These are phyloP conservation scores for Hamigera avellanea DNA, from an alignment of 495 filamentous ascomycete species.

Conservation along the genomic window DNA sequence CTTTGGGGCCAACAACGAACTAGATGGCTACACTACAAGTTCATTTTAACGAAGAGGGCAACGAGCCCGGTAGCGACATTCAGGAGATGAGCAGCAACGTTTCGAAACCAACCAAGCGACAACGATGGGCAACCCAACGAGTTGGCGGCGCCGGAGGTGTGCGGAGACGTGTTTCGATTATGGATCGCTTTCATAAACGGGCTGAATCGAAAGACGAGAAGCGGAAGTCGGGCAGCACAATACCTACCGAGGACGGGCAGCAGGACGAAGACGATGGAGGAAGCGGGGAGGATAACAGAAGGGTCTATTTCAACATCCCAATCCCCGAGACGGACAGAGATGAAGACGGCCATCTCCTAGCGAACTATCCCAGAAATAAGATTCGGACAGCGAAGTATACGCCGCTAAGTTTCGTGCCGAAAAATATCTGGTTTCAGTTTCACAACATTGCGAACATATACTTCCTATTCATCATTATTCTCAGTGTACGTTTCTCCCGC, in stretches of 20 bases:
- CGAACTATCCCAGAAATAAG: slow-evolving; percentile 79
- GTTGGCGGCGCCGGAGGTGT: slow-evolving; percentile 58
- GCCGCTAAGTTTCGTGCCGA: slow-evolving; percentile 89
- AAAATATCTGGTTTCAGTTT: slow-evolving; percentile 95
- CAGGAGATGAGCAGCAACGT: slow-evolving; percentile 35
- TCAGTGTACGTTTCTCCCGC: slow-evolving; percentile 57
- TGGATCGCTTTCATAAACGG: slow-evolving; percentile 61
- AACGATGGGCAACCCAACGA: slow-evolving; percentile 91
- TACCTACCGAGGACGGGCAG: slow-evolving; percentile 25
- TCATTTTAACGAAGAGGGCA: slow-evolving; percentile 15
- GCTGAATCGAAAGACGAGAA: slow-evolving; percentile 50
- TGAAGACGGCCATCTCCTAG: slow-evolving; percentile 63
- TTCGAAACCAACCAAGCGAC: slow-evolving; percentile 52
- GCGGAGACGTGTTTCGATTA: slow-evolving; percentile 75
- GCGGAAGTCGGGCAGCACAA: slow-evolving; percentile 41
- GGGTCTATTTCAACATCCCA: slow-evolving; percentile 77
- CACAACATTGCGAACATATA: slow-evolving; percentile 98
- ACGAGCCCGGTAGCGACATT: slow-evolving; percentile 13
- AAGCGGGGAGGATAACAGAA: slow-evolving; percentile 23
- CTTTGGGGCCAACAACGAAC: slow-evolving; percentile 15
- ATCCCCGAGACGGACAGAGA: slow-evolving; percentile 70
- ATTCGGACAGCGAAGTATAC: slow-evolving; percentile 97
- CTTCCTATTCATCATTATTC: slow-evolving; percentile 92
- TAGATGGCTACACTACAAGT: slow-evolving; percentile 32
- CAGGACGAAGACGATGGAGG: slow-evolving; percentile 26